phyloP scores from a whole-genome alignment of 768 basidiomycete genomes.

The Mycena latifolia region DNA sequence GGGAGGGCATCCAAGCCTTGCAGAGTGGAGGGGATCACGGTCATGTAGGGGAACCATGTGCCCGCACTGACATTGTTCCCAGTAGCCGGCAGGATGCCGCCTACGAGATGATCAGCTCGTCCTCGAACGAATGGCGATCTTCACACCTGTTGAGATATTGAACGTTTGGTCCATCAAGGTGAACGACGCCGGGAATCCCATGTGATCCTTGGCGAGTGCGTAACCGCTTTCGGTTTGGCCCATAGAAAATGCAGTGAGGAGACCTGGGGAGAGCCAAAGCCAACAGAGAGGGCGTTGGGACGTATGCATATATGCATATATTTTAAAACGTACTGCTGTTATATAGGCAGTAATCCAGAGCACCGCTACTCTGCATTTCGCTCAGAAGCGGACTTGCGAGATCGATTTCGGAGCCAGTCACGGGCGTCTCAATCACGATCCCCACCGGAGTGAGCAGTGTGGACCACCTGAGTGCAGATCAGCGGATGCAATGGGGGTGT shows the following conservation, averaged over 20 bases:
- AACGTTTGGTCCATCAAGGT: too few relatives aligned
- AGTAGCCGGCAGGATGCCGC: neutral
- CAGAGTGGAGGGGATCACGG: neutral
- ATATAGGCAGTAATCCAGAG: slow-evolving; percentile 1
- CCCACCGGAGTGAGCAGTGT: slow-evolving; percentile 7
- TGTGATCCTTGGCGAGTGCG: neutral
- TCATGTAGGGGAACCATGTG: neutral
- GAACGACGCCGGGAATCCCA: neutral
- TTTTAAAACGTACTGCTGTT: neutral
- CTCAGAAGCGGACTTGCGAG: neutral
- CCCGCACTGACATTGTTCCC: neutral
- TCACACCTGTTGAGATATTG: neutral
- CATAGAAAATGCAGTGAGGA: neutral
- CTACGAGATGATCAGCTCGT: neutral
- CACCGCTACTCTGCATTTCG: neutral
- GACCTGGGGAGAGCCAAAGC: neutral
- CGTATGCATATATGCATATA: too few relatives aligned
- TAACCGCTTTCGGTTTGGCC: slow-evolving; percentile 21
- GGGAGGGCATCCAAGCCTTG: neutral
- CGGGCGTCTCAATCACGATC: neutral
- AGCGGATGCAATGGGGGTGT: neutral
- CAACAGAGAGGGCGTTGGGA: neutral
- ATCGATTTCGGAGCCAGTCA: slow-evolving; percentile 9
- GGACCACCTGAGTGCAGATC: slow-evolving; percentile 4
- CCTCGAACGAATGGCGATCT: neutral